Evolutionary conservation across 164 flowering plant genomes (phyloP).

Genomic region (Macadamia integrifolia): DNA sequence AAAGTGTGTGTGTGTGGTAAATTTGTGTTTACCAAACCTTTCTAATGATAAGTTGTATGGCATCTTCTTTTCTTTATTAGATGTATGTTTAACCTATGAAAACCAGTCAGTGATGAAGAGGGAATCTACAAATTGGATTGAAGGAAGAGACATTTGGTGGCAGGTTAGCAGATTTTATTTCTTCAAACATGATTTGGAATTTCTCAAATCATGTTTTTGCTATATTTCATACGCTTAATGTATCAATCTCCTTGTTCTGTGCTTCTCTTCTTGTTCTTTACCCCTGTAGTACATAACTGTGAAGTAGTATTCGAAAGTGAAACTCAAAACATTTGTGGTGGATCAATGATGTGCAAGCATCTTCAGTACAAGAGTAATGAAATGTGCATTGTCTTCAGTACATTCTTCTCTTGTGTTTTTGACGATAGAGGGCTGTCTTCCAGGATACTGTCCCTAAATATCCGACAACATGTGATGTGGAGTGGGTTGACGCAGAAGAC

Average conservation of each 20-base stretch:
- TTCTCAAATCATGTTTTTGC: neutral
- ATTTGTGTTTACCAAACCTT: neutral
- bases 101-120: slow-evolving; percentile 72
- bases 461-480: slow-evolving; percentile 64
- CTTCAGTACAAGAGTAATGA: neutral
- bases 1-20: too few species aligned
- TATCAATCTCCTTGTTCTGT: neutral
- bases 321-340: too few species aligned
- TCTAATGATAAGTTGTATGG: neutral
- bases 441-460: slow-evolving; percentile 82
- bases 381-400: neutral
- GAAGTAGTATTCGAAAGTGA: too few species aligned
- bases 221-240: neutral
- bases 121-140: slow-evolving; percentile 68
- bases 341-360: neutral
- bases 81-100: slow-evolving; percentile 71
- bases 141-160: slow-evolving; percentile 96
- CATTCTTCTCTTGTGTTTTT: neutral
- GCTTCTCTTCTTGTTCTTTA: too few species aligned
- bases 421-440: slow-evolving; percentile 11
- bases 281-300: too few species aligned
- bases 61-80: slow-evolving; percentile 30
- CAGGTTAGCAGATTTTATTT: slow-evolving; percentile 52
- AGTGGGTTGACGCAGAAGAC: slow-evolving; percentile 98
- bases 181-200: neutral